Evolutionary conservation across 2,329 filamentous ascomycete species (phyloP).

Genomic region (Xylariaceae sp.): DNA sequence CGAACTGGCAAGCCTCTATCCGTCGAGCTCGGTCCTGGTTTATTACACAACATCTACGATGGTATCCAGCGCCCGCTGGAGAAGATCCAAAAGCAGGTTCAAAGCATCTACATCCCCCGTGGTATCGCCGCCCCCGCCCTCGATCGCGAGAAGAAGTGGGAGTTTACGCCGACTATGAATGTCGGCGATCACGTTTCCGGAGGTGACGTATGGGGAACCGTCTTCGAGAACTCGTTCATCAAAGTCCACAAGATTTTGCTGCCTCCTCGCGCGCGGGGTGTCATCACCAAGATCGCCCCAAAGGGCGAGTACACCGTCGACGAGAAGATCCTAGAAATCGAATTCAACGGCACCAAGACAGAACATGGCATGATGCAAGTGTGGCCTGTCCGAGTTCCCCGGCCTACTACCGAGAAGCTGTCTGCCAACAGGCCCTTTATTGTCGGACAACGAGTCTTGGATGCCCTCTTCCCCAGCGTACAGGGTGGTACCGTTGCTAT

Average conservation of each 20-base stretch:
- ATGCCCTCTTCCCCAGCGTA: constrained; percentile 92
- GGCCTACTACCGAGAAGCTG: constrained; percentile 87
- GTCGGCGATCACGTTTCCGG: constrained; percentile 96
- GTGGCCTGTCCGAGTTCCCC: constrained; percentile 95
- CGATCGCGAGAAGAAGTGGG: constrained; percentile 90
- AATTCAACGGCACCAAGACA: constrained; percentile 94
- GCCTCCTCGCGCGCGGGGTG: constrained; percentile 82
- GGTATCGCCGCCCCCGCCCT: constrained; percentile 84
- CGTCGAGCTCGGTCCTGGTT: constrained; percentile 91
- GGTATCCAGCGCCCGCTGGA: constrained; percentile 94
- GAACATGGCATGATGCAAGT: constrained; percentile 98
- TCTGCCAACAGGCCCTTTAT: constrained; percentile 86
- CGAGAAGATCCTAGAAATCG: constrained; percentile 89
- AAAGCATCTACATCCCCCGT: constrained; percentile 96
- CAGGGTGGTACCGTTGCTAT: constrained; percentile 98
- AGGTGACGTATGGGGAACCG: constrained; percentile 90
- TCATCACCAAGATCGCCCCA: constrained; percentile 81
- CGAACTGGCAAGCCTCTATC: constrained; percentile 94
- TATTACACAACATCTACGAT: constrained; percentile 99
- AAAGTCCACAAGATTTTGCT: constrained; percentile 89
- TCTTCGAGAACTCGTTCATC: constrained; percentile 94
- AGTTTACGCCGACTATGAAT: constrained; percentile 86
- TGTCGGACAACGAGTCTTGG: constrained; percentile 92
- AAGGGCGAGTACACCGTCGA: constrained; percentile 93
- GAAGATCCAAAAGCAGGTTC: constrained; percentile 68